Evolutionary conservation across 176 grass and related monocot genomes (phyloP).

Genomic region (Carex kokanica): DNA sequence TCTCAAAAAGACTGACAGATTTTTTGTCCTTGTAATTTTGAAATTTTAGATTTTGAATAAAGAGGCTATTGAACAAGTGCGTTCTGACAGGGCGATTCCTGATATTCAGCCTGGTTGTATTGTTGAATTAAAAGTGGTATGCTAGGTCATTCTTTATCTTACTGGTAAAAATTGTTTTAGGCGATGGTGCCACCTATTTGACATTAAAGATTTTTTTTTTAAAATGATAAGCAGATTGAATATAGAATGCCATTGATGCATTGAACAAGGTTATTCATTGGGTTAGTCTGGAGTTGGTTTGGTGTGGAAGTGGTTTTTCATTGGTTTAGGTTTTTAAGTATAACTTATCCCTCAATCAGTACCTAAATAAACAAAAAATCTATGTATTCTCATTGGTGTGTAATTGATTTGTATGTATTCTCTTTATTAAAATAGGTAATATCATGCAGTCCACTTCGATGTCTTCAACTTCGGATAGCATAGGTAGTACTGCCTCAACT

Average conservation of each 20-base stretch:
- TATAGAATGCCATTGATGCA: not conserved
- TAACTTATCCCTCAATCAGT: too few relatives aligned
- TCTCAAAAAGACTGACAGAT: not conserved
- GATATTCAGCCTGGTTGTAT: conserved; percentile 80
- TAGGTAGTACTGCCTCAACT: too few relatives aligned
- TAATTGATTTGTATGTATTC: too few relatives aligned
- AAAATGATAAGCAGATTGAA: not conserved
- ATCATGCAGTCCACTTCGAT: too few relatives aligned
- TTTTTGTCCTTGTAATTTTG: not conserved
- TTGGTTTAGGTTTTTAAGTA: too few relatives aligned
- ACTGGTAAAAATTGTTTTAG: conserved; percentile 1
- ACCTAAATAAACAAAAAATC: too few relatives aligned
- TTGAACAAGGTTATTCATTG: too few relatives aligned
- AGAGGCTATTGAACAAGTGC: conserved; percentile 63
- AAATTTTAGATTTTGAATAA: conserved; percentile 76
- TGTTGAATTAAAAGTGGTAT: conserved; percentile 87
- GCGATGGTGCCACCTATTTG: not conserved
- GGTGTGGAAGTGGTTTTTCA: too few relatives aligned
- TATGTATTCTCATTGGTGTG: too few relatives aligned
- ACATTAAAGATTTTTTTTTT: not conserved
- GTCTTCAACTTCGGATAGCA: too few relatives aligned
- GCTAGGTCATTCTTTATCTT: not conserved
- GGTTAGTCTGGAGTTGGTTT: too few relatives aligned
- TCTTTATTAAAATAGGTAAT: too few relatives aligned
- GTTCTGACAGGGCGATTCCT: conserved; percentile 47